Conservation (phyloP, 2,329 filamentous ascomycete genomes). For the Calonectria henricotiae region DNA sequence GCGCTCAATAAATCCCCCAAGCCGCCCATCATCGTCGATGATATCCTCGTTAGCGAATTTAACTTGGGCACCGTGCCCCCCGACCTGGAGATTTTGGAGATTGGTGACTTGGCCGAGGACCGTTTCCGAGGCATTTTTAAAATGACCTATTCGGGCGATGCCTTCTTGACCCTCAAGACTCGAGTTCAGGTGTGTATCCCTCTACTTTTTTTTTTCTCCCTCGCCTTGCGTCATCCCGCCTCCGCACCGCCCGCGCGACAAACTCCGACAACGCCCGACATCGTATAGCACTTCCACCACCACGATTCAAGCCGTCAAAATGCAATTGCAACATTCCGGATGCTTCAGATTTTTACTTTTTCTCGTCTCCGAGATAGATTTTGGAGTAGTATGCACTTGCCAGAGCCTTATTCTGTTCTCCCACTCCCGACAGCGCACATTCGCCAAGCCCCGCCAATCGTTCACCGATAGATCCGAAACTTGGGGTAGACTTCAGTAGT, state of each 20-base stretch:
- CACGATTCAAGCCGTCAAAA: slow-evolving; percentile 25
- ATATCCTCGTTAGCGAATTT: slow-evolving; percentile 97
- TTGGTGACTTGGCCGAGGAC: slow-evolving; percentile 97
- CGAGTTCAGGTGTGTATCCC: slow-evolving; percentile 83
- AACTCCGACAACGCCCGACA: slow-evolving; percentile 27
- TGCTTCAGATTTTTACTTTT: not conserved
- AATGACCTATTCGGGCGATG: slow-evolving; percentile 97
- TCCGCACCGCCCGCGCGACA: slow-evolving; percentile 8
- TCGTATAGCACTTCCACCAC: slow-evolving; percentile 14
- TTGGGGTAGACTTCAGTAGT: slow-evolving; percentile 5
- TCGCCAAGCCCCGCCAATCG: slow-evolving; percentile 25
- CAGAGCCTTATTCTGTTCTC: slow-evolving; percentile 1
- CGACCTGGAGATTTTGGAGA: slow-evolving; percentile 96
- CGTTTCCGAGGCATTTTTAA: slow-evolving; percentile 98
- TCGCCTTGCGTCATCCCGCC: slow-evolving; percentile 35
- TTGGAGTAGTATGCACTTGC: slow-evolving; percentile 20
- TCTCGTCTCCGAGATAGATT: not conserved
- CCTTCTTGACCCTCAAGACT: slow-evolving; percentile 94
- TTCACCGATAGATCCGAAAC: slow-evolving; percentile 16
- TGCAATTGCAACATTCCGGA: slow-evolving; percentile 12
- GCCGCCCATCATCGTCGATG: slow-evolving; percentile 98
- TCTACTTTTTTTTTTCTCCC: slow-evolving; percentile 39
- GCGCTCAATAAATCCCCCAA: slow-evolving; percentile 98
- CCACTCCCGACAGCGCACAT: slow-evolving; percentile 22
- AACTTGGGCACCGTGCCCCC: slow-evolving; percentile 96